phyloP scores from a whole-genome alignment of 2,329 filamentous ascomycete genomes.

The Albifimbria verrucaria region DNA sequence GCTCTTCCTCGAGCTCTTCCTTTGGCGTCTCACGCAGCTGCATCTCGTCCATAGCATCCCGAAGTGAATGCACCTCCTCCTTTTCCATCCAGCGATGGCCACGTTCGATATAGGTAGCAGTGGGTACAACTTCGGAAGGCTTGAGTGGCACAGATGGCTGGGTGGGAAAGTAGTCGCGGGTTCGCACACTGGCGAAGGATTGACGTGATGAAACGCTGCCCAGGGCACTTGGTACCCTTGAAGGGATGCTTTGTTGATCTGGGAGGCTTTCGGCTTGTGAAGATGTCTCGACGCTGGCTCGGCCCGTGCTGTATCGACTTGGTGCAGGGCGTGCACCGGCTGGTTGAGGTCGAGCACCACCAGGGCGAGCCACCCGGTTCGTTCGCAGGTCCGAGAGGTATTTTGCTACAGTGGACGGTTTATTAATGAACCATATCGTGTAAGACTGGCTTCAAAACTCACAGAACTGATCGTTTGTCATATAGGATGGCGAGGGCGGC shows the following conservation, averaged over 20 bases:
- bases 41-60: conserved; percentile 72
- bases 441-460: conserved; percentile 15
- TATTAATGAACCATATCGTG: conserved; percentile 14
- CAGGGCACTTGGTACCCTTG: conserved; percentile 35
- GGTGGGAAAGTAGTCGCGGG: conserved; percentile 51
- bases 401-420: conserved; percentile 44
- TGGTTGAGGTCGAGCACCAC: conserved; percentile 65
- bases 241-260: conserved; percentile 21
- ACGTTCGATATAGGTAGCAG: conserved; percentile 68
- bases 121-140: conserved; percentile 61
- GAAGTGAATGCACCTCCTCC: conserved; percentile 68
- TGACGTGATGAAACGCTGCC: conserved; percentile 49
- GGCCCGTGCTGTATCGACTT: conserved; percentile 26
- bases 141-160: conserved; percentile 42
- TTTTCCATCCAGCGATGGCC: conserved; percentile 78
- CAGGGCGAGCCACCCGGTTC: conserved; percentile 64
- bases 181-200: conserved; percentile 40
- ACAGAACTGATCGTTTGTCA: conserved; percentile 68
- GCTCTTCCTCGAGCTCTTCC: conserved; percentile 11
- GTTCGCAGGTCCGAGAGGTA: conserved; percentile 71
- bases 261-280: conserved; percentile 21
- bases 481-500: conserved; percentile 60
- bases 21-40: conserved; percentile 45
- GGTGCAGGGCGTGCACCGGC: conserved; percentile 29
- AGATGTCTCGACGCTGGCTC: conserved; percentile 27